Evolutionary conservation across 2,329 filamentous ascomycete species (phyloP), one percentile per base, ranked within the genome.

Genomic region (Aspergillus proliferans): DNA sequence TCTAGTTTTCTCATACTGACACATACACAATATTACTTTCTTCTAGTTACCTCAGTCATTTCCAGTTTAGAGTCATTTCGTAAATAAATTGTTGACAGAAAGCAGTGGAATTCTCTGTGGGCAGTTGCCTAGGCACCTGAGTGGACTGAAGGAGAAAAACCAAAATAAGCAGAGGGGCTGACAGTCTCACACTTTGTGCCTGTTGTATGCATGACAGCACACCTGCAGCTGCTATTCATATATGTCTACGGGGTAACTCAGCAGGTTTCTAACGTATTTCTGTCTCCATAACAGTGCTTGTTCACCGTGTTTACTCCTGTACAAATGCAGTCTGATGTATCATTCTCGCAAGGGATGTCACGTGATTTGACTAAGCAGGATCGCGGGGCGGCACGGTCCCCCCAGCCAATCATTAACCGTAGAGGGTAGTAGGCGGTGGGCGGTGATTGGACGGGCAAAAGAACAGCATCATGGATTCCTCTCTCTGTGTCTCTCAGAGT

Each of bases 111-210:
- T 12, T 14, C n/a, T 28, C 15, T 12, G 10, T 12, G 38, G 15
- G 50, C 52, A 58, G 65, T 67, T 63, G 64, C 64, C 58, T 51
- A 59, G 65, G 62, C 58, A 62, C 62, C 60, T 33, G 48, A 18
- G 49, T 57, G 54, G 49, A 53, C 52, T 48, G 48, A 63, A 63
- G 54, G 45, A 62, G 65, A 45, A 67, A 68, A 68, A 68, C 46
- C 63, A 68, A 66, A 68, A 68, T 62, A 68, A 68, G 53, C 53
- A 56, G 50, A 55, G 48, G 54, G 58, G 56, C 56, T 12, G 26
- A 10, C 26, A 28, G 9, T 10, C 26, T 30, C 10, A 12, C 26
- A 30, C 9, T 15, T 15, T 10, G 10, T 30, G 26, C 26, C 26
- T 30, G 26, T 12, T 30, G 22, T 22, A 30, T 30, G 10, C 26